Evolutionary conservation across 345 rosid species (phyloP), one percentile per base, ranked within the genome.

Genomic region (Aquilaria sinensis): DNA sequence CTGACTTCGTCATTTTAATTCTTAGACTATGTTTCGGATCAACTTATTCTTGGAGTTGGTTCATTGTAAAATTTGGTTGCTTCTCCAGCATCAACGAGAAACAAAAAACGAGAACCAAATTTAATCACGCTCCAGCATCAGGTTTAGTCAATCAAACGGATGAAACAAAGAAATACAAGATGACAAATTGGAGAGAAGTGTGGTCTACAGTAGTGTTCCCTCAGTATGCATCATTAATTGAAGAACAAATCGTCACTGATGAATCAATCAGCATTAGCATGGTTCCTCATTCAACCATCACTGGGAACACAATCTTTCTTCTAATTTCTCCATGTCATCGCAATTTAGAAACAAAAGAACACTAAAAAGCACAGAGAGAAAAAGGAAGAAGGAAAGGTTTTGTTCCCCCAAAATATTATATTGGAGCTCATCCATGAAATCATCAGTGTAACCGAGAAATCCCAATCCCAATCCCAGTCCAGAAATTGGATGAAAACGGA

Each of bases 361-460:
- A 23, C 23, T 23, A 23, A 23, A 23, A 31, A 11, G 3, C 2
- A 4, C 2, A 55, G 14, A 11, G 6, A 31, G 32, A 4, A 55
- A 12, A 31, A 34, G 14, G 9, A 6, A 56, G 10, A 56, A 7
- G 34, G 3, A 6, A 32, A 12, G 29, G 10, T 33, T 33, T 13
- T 16, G 51, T 49, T 51, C 47, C 62, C 45, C 51, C 45, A 43
- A 46, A 59, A 12, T 15, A 51, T 59, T 59, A 51, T 49, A 59
- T 16, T 16, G 47, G 8, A 16, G 13, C 14, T 37, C 37, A 59
- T 23, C 23, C 23, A 23, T 23, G 23, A 23, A 23, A 23, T 23
- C 23, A 23, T 23, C 23, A 23, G 23, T 23, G 23, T 23, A 23
- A 23, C 23, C 1, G 1, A 23, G 23, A 23, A 23, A 23, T 23